Base-by-base conservation (phyloP, 2,329 filamentous ascomycete species). In the Niveomyces coronatus region DNA sequence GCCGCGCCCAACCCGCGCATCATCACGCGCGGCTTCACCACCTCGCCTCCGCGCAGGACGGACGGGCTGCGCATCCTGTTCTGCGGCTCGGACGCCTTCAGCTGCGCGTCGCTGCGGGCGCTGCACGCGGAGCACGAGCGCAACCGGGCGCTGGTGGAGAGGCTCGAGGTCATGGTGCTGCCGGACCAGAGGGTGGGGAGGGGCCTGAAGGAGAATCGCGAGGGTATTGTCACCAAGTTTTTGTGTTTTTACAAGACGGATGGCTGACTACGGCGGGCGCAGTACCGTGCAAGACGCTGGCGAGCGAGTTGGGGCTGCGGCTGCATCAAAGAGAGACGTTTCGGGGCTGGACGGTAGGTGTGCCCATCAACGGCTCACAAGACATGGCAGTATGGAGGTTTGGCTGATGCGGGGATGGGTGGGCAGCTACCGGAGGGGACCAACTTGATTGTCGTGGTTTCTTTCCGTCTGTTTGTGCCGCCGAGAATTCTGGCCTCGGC, bases 61-160 rank as follows among this genome's bases (percentile, higher is more conserved):
- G 68, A 76, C 4, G 83, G 85, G 3, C 67, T 98, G 22, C 73
- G 79, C 23, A 86, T 98, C 38, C 71, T 98, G 4, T 98, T 95
- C 62, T 96, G 88, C 61, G 91, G 91, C 45, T 91, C 89, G 3
- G 91, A 98, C 58, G 70, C 79, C 3, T 94, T 96, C 60, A 95
- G 89, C 63, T 82, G 82, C 51, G 73, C 72, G 37, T 85, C 86
- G 2, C 66, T 98, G 35, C 64, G 64, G 42, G 82, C 83, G 5
- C 63, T 98, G 23, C 58, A 81, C 49, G 52, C 62, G 5, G 81
- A 85, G 53, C 70, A 78, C 37, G 44, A 56, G 18, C 53, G 51
- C 37, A 68, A 69, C 40, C n/a, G 14, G 23, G 60, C 61, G 14
- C 62, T 76, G 9, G 78, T 94, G 39, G 67, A 70, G 41, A 86